Evolutionary conservation across 257 asterid species (phyloP).

Genomic region (Capsicum rhomboideum): DNA sequence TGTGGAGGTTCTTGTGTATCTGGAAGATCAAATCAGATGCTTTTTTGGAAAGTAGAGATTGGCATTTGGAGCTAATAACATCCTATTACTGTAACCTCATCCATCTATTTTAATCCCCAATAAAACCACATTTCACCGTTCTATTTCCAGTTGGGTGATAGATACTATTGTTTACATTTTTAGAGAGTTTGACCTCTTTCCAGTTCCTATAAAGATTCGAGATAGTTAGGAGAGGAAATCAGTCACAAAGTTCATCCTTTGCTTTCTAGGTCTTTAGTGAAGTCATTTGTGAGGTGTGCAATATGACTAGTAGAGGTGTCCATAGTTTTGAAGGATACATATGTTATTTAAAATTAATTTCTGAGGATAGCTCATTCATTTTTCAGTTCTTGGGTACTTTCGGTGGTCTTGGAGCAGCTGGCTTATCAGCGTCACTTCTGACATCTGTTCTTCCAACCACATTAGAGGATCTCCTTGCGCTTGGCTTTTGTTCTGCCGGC

Average conservation of each 20-base stretch:
- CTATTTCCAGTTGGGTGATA: neutral
- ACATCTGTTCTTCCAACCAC: slow-evolving; percentile 84
- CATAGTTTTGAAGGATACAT: neutral
- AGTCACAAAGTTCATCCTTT: neutral
- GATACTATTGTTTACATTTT: neutral
- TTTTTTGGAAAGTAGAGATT: neutral
- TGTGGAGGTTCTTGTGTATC: neutral
- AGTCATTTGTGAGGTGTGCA: neutral
- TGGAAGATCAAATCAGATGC: neutral
- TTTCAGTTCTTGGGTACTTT: slow-evolving; percentile 73
- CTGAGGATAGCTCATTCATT: slow-evolving; percentile 5
- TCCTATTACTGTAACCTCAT: neutral
- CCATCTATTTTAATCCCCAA: neutral
- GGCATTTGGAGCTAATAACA: neutral
- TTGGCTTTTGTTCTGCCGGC: slow-evolving; percentile 96
- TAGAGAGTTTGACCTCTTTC: neutral
- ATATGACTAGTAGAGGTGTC: neutral
- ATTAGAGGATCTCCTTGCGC: slow-evolving; percentile 88
- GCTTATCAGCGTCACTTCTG: slow-evolving; percentile 87
- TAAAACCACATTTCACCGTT: neutral
- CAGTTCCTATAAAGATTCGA: neutral
- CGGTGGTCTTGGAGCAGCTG: slow-evolving; percentile 95
- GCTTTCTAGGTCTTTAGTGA: neutral
- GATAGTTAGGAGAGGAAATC: neutral
- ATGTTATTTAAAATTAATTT: neutral